These are phyloP conservation scores for Chrysanthemum lavandulifolium DNA, from an alignment of 129 eudicot species.

Conservation along the genomic window DNA sequence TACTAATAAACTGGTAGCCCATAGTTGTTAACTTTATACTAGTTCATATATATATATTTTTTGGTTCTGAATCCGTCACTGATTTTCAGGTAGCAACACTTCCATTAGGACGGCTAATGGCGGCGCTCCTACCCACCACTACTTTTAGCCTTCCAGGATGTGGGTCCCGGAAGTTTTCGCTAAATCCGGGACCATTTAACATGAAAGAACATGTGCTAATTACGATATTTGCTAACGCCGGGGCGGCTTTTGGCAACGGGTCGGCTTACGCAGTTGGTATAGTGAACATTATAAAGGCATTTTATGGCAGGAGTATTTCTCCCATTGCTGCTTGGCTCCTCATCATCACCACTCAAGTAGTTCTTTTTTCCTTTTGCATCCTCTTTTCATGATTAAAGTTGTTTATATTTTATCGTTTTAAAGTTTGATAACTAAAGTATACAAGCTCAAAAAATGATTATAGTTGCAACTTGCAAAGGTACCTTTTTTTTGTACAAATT, in stretches of 20 bases:
- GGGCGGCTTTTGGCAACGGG: conserved; percentile 70
- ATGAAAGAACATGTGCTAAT: conserved; percentile 88
- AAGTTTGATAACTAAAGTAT: too few relatives aligned
- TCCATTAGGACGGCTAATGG: conserved; percentile 76
- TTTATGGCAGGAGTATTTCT: conserved; percentile 50
- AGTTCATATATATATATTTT: too few relatives aligned
- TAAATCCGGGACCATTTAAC: conserved; percentile 89
- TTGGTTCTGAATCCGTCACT: too few relatives aligned
- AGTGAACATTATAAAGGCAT: conserved; percentile 63
- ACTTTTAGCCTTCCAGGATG: conserved; percentile 41
- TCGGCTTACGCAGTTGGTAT: conserved; percentile 84
- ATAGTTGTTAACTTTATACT: too few relatives aligned
- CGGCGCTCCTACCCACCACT: conserved; percentile 46
- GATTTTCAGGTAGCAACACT: conserved; percentile 53
- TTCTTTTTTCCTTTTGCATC: not conserved
- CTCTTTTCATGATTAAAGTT: not conserved
- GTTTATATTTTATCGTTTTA: not conserved
- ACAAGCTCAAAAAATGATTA: too few relatives aligned
- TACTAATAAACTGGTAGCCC: too few relatives aligned
- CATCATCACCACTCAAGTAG: conserved; percentile 76
- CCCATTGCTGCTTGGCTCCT: conserved; percentile 73
- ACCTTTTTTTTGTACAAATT: too few relatives aligned
- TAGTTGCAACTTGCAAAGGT: too few relatives aligned
- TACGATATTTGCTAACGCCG: conserved; percentile 83
- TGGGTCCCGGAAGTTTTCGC: conserved; percentile 45